Conservation (phyloP, 768 basidiomycete genomes). For the Mycena floridula region DNA sequence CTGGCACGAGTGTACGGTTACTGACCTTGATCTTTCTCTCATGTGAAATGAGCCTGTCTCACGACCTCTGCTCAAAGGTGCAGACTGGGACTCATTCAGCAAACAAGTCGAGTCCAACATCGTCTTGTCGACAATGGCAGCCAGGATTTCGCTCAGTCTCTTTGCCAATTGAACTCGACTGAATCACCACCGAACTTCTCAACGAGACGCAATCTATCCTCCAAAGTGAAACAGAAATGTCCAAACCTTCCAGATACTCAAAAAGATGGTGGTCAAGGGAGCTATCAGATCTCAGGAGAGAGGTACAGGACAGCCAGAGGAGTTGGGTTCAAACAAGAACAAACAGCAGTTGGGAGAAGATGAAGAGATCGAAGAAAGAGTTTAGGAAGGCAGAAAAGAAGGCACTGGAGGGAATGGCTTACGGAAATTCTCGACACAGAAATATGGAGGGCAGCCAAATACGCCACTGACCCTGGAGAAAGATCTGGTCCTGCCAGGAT, state of each 20-base stretch:
- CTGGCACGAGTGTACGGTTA: constrained; percentile 1
- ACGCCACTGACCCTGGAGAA: neutral
- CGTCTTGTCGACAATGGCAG: neutral
- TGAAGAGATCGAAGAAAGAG: neutral
- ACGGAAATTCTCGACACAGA: too few relatives aligned
- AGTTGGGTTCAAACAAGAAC: neutral
- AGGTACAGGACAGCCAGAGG: neutral
- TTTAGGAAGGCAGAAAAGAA: neutral
- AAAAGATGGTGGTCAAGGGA: neutral
- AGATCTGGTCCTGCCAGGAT: neutral
- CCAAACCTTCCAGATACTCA: neutral
- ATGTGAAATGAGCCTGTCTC: neutral
- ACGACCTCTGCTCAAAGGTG: constrained; percentile 1
- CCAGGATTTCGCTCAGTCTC: neutral
- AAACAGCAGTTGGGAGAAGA: neutral
- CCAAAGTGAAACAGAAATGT: neutral
- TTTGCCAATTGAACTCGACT: neutral
- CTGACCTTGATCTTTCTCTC: neutral
- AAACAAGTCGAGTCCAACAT: neutral
- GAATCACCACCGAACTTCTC: neutral
- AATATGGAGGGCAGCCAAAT: neutral
- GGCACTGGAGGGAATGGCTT: neutral
- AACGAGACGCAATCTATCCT: neutral
- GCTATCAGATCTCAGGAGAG: neutral
- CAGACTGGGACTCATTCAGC: constrained; percentile 5